Evolutionary conservation across 805 yeast species (phyloP).

Genomic region (Debaryomyces tyrocola): DNA sequence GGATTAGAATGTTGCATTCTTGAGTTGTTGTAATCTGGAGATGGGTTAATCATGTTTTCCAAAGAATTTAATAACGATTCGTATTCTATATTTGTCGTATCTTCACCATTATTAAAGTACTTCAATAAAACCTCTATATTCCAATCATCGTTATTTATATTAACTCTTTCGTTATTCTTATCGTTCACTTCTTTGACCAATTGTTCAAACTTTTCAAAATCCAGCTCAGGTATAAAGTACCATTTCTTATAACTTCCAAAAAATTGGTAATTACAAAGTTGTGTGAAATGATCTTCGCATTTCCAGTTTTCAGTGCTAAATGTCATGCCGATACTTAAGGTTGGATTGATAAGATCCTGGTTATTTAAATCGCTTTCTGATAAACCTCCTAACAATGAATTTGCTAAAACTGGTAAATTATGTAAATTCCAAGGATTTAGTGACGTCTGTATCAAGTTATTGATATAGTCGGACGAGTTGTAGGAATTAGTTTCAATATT

Average conservation of each 20-base stretch:
- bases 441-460: slow-evolving; percentile 17
- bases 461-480: slow-evolving; percentile 19
- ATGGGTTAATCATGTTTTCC: slow-evolving; percentile 30
- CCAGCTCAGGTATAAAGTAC: slow-evolving; percentile 63
- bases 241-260: slow-evolving; percentile 56
- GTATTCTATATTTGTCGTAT: slow-evolving; percentile 13
- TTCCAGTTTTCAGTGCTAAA: slow-evolving; percentile 58
- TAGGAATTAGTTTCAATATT: slow-evolving; percentile 12
- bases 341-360: slow-evolving; percentile 43
- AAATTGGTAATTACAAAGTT: slow-evolving; percentile 52
- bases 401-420: slow-evolving; percentile 50
- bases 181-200: slow-evolving; percentile 25
- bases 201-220: slow-evolving; percentile 51
- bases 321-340: slow-evolving; percentile 52
- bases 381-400: slow-evolving; percentile 47
- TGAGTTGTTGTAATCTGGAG: slow-evolving; percentile 16
- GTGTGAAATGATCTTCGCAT: slow-evolving; percentile 60
- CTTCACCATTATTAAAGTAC: slow-evolving; percentile 14
- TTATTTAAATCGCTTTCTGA: slow-evolving; percentile 45
- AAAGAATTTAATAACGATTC: slow-evolving; percentile 29
- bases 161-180: slow-evolving; percentile 10
- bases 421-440: slow-evolving; percentile 58
- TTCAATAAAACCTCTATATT: slow-evolving; percentile 16
- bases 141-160: slow-evolving; percentile 22
- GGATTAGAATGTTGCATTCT: slow-evolving; percentile 31